These are phyloP conservation scores for Colletotrichum karsti DNA, from an alignment of 2,329 filamentous ascomycete genomes.

Conservation along the genomic window DNA sequence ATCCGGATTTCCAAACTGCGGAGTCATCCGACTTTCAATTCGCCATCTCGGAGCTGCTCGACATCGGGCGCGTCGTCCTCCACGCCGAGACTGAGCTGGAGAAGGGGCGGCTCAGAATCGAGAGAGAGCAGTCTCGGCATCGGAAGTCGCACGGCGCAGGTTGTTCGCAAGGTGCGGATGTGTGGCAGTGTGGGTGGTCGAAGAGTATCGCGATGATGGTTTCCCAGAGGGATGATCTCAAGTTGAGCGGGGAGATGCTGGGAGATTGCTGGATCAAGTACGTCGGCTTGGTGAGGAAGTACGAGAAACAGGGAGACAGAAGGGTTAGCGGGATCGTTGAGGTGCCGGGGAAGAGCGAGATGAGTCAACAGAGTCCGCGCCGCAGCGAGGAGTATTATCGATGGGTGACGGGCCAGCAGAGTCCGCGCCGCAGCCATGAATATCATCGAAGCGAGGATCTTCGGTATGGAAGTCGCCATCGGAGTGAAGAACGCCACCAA, in stretches of 20 bases:
- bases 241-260: constrained; percentile 13
- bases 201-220: not conserved
- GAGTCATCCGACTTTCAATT: constrained; percentile 7
- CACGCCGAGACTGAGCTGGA: constrained; percentile 6
- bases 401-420: not conserved
- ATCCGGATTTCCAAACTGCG: not conserved
- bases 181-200: constrained; percentile 12
- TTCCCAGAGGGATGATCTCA: constrained; percentile 2
- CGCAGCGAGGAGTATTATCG: too few relatives aligned
- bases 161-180: not conserved
- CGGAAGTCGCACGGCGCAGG: not conserved
- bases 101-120: not conserved
- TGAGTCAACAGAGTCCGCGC: not conserved
- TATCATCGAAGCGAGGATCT: not conserved
- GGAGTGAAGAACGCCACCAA: not conserved
- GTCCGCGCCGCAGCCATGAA: too few relatives aligned
- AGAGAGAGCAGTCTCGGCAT: constrained; percentile 2
- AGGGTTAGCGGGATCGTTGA: constrained; percentile 11
- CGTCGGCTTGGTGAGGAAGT: constrained; percentile 15
- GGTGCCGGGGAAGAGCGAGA: not conserved
- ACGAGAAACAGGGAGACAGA: constrained; percentile 12
- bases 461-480: too few relatives aligned
- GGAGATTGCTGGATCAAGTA: constrained; percentile 20
- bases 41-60: constrained; percentile 11
- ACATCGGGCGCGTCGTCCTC: constrained; percentile 14